Base-by-base conservation (phyloP, 140 eudicot genomes). In the Senecio squalidus region DNA sequence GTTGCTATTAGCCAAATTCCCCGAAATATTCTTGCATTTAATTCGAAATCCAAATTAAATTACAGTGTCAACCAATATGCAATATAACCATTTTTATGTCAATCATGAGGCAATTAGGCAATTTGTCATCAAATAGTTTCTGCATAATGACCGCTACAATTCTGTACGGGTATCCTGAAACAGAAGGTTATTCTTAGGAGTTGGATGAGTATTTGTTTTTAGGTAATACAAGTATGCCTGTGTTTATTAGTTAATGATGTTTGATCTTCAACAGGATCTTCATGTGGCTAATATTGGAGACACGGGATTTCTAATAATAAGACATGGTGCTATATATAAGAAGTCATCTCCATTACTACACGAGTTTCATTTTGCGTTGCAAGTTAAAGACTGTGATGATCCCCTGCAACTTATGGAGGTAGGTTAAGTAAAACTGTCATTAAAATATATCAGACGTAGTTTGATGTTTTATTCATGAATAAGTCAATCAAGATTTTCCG, bases 281-380 rank as follows among this genome's bases (percentile, higher is more conserved):
- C 91, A 77, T 31, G 96, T 78, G 73, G 96, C 88, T 65, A 86
- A 91, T 81, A 70, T 91, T 63, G 98, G 98, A 59, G 88, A 91
- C 80, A 68, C 96, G 0, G 96, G 96, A 59, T 83, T 91, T 71
- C 34, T 83, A 10, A 64, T 86, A 38, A 55, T 91, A 21, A 76
- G 98, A 55, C 82, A 91, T 62, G 94, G 84, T 41, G 44, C 74
- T 43, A 67, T 86, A 48, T 76, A 69, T 60, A 73, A 64, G 27
- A 86, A 75, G 68, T 91, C 94, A 56, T 74, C 94, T 34, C 96
- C 98, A 22, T 81, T 77, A 82, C 59, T 71, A 64, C 88, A 86
- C 25, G 96, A 70, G 45, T 86, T 83, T 78, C 74, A 74, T 65
- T 86, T 86, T 36, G 91, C 98, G 3, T 18, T 76, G 26, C 92